phyloP scores from a whole-genome alignment of 495 filamentous ascomycete genomes.

The Platismatia glauca region DNA sequence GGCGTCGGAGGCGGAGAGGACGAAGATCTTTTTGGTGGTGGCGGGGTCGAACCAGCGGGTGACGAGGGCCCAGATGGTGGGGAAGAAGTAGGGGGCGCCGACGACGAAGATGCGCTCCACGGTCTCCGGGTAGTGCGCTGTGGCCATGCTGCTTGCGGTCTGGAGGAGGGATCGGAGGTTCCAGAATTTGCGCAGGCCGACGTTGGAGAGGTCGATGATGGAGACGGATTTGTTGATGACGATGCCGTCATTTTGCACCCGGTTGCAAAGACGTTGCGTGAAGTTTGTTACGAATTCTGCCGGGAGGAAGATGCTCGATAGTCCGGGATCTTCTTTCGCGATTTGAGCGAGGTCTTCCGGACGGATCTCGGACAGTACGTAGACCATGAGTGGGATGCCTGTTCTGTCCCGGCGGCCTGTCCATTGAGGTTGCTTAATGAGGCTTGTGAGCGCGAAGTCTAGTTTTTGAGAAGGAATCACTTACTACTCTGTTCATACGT shows the following conservation, averaged over 20 bases:
- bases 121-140: conserved; percentile 83
- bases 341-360: conserved; percentile 65
- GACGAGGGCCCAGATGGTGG: conserved; percentile 85
- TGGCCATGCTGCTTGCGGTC: conserved; percentile 70
- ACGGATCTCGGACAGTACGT: conserved; percentile 69
- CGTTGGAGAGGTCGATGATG: conserved; percentile 75
- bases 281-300: conserved; percentile 83
- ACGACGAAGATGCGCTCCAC: conserved; percentile 79
- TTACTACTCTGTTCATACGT: not conserved
- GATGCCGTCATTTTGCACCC: conserved; percentile 60
- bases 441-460: not conserved
- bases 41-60: conserved; percentile 89
- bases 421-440: conserved; percentile 1
- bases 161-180: conserved; percentile 83
- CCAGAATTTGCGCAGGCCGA: conserved; percentile 84
- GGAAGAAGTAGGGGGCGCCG: conserved; percentile 79
- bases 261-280: conserved; percentile 60
- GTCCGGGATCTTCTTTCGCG: conserved; percentile 55
- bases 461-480: not conserved
- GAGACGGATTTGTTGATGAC: conserved; percentile 74
- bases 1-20: conserved; percentile 29
- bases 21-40: conserved; percentile 86
- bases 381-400: conserved; percentile 81
- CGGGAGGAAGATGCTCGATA: conserved; percentile 70
- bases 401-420: conserved; percentile 65